These are phyloP conservation scores for Rhynchospora tenuis DNA, from an alignment of 176 grass and related monocot genomes.

Conservation along the genomic window DNA sequence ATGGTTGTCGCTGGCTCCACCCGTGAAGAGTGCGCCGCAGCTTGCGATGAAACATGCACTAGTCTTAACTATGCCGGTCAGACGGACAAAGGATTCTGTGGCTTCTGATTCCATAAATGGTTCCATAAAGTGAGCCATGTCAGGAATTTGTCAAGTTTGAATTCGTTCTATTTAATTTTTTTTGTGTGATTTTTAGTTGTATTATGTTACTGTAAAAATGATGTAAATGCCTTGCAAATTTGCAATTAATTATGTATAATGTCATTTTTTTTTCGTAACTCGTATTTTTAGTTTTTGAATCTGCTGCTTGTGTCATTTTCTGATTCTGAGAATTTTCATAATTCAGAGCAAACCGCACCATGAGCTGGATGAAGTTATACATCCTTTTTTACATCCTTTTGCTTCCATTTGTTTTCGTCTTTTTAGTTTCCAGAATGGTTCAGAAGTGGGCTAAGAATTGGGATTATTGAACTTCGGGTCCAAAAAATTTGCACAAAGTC, in stretches of 20 bases:
- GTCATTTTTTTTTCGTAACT: neutral
- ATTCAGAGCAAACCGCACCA: too few species aligned
- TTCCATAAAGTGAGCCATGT: neutral
- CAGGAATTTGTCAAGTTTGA: neutral
- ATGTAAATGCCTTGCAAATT: too few species aligned
- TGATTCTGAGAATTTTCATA: neutral
- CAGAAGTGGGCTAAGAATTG: too few species aligned
- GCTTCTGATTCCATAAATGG: neutral
- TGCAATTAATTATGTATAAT: too few species aligned
- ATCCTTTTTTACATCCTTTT: too few species aligned
- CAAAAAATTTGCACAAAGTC: too few species aligned
- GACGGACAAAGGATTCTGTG: constrained; percentile 17
- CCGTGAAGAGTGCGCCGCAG: constrained; percentile 20
- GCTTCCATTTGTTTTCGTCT: too few species aligned
- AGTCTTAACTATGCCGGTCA: neutral
- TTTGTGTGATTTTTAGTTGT: neutral
- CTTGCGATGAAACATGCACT: constrained; percentile 13
- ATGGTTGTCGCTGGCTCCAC: neutral
- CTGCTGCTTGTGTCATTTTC: neutral
- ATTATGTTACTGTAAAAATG: neutral
- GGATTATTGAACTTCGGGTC: too few species aligned
- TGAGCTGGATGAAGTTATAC: too few species aligned
- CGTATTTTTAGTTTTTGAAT: neutral
- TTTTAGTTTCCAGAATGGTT: too few species aligned
- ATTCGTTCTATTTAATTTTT: neutral